phyloP scores from a whole-genome alignment of 2,329 filamentous ascomycete species.

The Aspergillus hortae region DNA sequence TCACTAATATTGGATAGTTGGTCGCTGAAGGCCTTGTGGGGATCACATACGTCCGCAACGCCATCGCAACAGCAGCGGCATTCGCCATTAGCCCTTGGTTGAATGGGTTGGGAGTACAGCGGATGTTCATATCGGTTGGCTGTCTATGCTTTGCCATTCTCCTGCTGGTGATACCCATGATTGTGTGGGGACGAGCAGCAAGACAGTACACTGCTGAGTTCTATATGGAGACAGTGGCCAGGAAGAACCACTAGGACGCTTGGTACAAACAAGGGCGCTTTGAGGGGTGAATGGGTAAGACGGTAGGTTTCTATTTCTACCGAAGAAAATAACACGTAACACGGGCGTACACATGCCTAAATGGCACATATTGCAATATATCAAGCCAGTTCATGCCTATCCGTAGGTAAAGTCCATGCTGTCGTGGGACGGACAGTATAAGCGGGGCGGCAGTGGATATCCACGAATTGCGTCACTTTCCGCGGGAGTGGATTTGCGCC shows the following conservation, averaged over 20 bases:
- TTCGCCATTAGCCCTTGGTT: constrained; percentile 8
- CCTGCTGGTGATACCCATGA: constrained; percentile 2
- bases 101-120: constrained; percentile 2
- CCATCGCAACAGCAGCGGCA: neutral
- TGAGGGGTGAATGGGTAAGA: too few relatives aligned
- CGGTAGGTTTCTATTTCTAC: too few relatives aligned
- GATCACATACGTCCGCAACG: constrained; percentile 4
- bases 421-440: too few relatives aligned
- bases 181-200: constrained; percentile 4
- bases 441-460: neutral
- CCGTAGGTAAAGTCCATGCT: too few relatives aligned
- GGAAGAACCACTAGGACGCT: neutral
- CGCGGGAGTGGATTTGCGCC: neutral
- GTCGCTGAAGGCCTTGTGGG: constrained; percentile 2
- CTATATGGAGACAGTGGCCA: neutral
- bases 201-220: neutral
- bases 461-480: constrained; percentile 3
- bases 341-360: too few relatives aligned
- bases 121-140: constrained; percentile 5
- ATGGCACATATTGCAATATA: too few relatives aligned
- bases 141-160: constrained; percentile 1
- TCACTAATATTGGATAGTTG: neutral
- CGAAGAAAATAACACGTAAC: too few relatives aligned
- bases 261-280: too few relatives aligned
- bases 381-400: too few relatives aligned